Percentiles rank a stretch among this genome's conserved stretches.
These are phyloP conservation scores for Septoria linicola DNA, from an alignment of 2,329 filamentous ascomycete genomes.

Conservation along the genomic window DNA sequence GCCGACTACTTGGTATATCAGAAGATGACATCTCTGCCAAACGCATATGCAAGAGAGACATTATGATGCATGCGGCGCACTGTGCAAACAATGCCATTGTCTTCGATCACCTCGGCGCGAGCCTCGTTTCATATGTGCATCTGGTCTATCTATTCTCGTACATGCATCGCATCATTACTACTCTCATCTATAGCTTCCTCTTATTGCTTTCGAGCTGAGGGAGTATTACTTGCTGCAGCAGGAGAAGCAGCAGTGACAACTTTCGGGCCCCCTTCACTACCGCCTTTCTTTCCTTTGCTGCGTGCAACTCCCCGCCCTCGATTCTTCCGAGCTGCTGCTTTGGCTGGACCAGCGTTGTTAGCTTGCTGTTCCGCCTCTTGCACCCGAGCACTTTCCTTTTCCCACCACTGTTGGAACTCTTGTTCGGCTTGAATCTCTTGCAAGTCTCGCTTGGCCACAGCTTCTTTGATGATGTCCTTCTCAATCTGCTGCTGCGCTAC, in stretches of 20 bases:
- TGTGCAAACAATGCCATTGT: slow-evolving; percentile 10
- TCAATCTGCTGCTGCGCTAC: slow-evolving; percentile 82
- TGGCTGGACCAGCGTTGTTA: slow-evolving; percentile 18
- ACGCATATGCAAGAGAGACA: not conserved
- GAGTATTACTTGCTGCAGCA: not conserved
- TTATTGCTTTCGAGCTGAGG: too few species aligned
- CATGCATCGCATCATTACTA: not conserved
- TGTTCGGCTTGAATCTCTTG: slow-evolving; percentile 97
- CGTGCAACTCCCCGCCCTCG: slow-evolving; percentile 23
- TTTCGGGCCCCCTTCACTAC: slow-evolving; percentile 9
- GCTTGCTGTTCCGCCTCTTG: slow-evolving; percentile 32
- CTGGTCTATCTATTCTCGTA: slow-evolving; percentile 1
- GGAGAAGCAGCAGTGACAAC: not conserved
- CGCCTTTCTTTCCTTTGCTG: slow-evolving; percentile 18
- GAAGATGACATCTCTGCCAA: too few species aligned
- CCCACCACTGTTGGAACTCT: slow-evolving; percentile 96
- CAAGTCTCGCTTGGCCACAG: slow-evolving; percentile 80
- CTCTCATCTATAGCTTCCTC: not conserved
- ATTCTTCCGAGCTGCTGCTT: slow-evolving; percentile 23
- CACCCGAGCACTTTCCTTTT: slow-evolving; percentile 73
- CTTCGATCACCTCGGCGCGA: slow-evolving; percentile 3
- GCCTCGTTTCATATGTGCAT: not conserved
- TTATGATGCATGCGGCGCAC: not conserved
- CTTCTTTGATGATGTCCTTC: slow-evolving; percentile 77
- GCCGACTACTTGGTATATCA: too few species aligned